These are phyloP conservation scores for Cyclotella cryptica DNA, from an alignment of 108 stramenopile genomes.

Conservation along the genomic window DNA sequence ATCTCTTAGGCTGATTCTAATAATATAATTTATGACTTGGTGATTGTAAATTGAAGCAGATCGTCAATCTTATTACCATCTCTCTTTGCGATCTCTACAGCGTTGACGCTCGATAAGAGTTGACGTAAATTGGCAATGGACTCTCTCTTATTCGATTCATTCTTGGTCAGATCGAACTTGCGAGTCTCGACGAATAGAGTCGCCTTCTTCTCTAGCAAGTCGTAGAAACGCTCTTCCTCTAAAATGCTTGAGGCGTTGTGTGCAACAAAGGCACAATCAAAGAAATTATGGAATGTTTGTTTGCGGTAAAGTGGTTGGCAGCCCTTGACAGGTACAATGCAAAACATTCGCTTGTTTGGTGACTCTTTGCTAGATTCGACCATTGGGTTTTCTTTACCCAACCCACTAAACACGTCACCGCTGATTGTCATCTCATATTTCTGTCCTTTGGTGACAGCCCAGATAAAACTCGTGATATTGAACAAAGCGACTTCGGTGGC, in stretches of 20 bases:
- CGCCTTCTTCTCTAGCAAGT: conserved; percentile 15
- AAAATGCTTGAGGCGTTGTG: conserved; percentile 8
- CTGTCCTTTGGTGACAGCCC: conserved; percentile 25
- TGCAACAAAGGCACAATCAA: conserved; percentile 27
- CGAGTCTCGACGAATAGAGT: conserved; percentile 19
- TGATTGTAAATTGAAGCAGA: not conserved
- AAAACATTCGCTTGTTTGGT: not conserved
- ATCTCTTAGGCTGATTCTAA: not conserved
- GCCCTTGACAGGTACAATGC: conserved; percentile 2
- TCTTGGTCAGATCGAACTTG: conserved; percentile 22
- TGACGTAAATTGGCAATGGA: not conserved
- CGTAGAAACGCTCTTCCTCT: conserved; percentile 7
- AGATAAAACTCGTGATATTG: conserved; percentile 60
- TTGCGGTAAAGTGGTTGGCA: conserved; percentile 4
- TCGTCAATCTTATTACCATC: not conserved
- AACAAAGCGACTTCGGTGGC: conserved; percentile 70
- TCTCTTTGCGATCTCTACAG: not conserved
- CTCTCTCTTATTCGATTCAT: not conserved
- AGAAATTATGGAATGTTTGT: conserved; percentile 20
- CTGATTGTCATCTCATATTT: conserved; percentile 43
- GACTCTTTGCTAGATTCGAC: no score
- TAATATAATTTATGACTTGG: not conserved
- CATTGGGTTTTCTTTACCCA: conserved; percentile 11
- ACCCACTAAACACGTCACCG: conserved; percentile 54
- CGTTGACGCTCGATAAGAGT: not conserved